Percentiles rank a stretch among this genome's conserved stretches.
phyloP scores from a whole-genome alignment of 768 basidiomycete genomes.

The Psilocybe cubensis region DNA sequence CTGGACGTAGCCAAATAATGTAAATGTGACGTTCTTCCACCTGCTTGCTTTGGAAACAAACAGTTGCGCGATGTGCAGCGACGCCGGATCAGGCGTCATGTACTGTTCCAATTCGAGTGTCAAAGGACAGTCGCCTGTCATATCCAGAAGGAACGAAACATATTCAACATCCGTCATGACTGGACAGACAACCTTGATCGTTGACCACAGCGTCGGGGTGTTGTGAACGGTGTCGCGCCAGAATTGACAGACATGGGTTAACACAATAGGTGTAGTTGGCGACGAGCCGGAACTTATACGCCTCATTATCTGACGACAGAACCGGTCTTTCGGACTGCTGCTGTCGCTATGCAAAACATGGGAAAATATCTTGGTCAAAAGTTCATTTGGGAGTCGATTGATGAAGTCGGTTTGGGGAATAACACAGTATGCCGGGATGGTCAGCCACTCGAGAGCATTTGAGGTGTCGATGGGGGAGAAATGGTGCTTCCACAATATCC shows the following conservation, averaged over 20 bases:
- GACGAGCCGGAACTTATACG: constrained; percentile 16
- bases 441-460: constrained; percentile 12
- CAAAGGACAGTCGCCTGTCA: constrained; percentile 10
- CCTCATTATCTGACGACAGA: not conserved
- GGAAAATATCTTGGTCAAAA: constrained; percentile 13
- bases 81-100: constrained; percentile 11
- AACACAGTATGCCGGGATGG: constrained; percentile 8
- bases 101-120: constrained; percentile 14
- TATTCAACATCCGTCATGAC: constrained; percentile 2
- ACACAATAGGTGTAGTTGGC: constrained; percentile 12
- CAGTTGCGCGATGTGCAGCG: constrained; percentile 8
- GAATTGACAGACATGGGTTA: constrained; percentile 8
- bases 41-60: constrained; percentile 9
- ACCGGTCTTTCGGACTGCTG: constrained; percentile 2
- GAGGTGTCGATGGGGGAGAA: constrained; percentile 16
- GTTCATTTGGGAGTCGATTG: constrained; percentile 11
- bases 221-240: constrained; percentile 10
- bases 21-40: constrained; percentile 12
- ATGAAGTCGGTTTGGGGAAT: constrained; percentile 6
- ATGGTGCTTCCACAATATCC: constrained; percentile 12
- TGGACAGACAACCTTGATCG: constrained; percentile 12
- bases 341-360: constrained; percentile 18
- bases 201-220: constrained; percentile 16
- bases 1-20: constrained; percentile 2
- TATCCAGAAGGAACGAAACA: constrained; percentile 8